phyloP scores from a whole-genome alignment of 2,329 filamentous ascomycete genomes.

The Hansfordia pulvinata region DNA sequence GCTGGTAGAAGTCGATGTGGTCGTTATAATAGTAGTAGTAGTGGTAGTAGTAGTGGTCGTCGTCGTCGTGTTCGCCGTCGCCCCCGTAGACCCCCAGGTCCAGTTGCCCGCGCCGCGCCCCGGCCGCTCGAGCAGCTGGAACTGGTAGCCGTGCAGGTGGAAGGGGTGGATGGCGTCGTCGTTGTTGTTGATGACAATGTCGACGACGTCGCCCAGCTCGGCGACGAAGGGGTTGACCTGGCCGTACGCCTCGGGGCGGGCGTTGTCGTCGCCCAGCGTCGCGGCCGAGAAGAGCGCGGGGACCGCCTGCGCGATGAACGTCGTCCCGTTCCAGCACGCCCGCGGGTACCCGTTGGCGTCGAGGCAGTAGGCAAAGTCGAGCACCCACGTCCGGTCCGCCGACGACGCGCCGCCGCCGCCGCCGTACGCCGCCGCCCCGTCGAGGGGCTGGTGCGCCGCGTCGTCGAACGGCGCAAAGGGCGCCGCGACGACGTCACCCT shows the following conservation, averaged over 20 bases:
- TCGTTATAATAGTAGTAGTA: no score
- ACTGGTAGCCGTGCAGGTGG: constrained; percentile 65
- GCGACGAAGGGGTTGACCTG: constrained; percentile 57
- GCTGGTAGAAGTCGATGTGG: not conserved
- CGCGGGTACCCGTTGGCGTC: no score
- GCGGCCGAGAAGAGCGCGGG: constrained; percentile 65
- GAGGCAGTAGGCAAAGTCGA: no score
- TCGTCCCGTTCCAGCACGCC: constrained; percentile 67
- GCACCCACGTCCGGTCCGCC: no score
- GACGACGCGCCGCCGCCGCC: no score
- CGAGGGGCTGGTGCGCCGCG: no score
- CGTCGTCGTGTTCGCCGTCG: constrained; percentile 32
- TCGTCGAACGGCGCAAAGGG: no score
- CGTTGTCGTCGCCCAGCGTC: constrained; percentile 40
- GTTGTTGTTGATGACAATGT: constrained; percentile 65
- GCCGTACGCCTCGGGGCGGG: constrained; percentile 53
- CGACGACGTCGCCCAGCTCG: constrained; percentile 51
- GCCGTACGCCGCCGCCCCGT: no score
- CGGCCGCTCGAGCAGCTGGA: constrained; percentile 53
- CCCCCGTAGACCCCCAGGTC: no score
- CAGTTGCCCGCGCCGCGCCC: no score
- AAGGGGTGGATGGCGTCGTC: constrained; percentile 62
- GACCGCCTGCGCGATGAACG: constrained; percentile 62
- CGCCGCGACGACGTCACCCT: no score
- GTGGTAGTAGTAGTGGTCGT: no score